These are phyloP conservation scores for Phytophthora gonapodyides DNA, from an alignment of 352 stramenopile genomes.

Conservation along the genomic window DNA sequence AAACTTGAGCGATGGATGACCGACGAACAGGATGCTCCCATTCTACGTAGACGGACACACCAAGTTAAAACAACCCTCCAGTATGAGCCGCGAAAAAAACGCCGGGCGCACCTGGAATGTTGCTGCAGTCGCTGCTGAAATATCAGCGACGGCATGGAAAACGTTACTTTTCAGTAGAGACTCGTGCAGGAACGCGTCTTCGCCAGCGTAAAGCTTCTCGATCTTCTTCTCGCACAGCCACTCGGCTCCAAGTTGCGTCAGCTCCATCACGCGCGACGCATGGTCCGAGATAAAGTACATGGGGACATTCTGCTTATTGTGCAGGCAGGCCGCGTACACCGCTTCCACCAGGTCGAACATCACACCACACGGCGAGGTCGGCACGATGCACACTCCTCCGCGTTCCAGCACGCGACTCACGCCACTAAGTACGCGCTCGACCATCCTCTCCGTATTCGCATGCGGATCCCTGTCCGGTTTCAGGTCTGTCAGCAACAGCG, in stretches of 20 bases:
- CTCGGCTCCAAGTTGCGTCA: conserved; percentile 66
- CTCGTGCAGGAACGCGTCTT: conserved; percentile 74
- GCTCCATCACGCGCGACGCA: conserved; percentile 51
- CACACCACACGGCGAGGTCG: conserved; percentile 59
- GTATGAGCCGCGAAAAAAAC: not conserved
- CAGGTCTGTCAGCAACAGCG: conserved; percentile 76
- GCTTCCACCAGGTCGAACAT: conserved; percentile 84
- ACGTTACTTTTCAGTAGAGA: conserved; percentile 53
- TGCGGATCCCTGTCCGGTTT: conserved; percentile 77
- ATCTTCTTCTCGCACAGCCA: conserved; percentile 88
- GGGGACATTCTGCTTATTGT: conserved; percentile 53
- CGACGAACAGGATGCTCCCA: conserved; percentile 78
- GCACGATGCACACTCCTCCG: conserved; percentile 72
- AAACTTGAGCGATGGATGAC: conserved; percentile 69
- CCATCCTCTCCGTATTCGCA: conserved; percentile 67
- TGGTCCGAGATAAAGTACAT: conserved; percentile 74
- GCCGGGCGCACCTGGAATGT: conserved; percentile 55
- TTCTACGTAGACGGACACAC: conserved; percentile 32
- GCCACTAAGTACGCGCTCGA: conserved; percentile 67
- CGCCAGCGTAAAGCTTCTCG: conserved; percentile 72
- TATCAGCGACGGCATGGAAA: conserved; percentile 48
- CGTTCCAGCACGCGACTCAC: conserved; percentile 68
- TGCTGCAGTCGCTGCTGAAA: conserved; percentile 49
- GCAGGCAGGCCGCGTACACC: conserved; percentile 53
- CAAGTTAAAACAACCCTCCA: too few relatives aligned